phyloP scores from a whole-genome alignment of 805 yeast genomes.

The Alloascoidea hylecoeti region DNA sequence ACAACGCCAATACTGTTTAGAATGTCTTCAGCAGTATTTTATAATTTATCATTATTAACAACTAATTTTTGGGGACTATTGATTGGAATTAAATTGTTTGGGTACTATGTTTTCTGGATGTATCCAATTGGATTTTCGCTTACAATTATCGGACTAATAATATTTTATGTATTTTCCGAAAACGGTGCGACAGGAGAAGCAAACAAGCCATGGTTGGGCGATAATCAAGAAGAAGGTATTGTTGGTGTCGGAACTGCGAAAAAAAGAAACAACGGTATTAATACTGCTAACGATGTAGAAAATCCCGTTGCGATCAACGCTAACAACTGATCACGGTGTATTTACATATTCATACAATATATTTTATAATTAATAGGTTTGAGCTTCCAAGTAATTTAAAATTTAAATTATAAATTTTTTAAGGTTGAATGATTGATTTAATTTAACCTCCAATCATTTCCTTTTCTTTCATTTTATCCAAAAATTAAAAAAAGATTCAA shows the following conservation, averaged over 20 bases:
- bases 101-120: conserved; percentile 28
- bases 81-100: conserved; percentile 28
- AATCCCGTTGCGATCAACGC: no score
- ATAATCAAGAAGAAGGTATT: conserved; percentile 17
- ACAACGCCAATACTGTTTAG: conserved; percentile 28
- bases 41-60: conserved; percentile 26
- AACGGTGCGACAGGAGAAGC: conserved; percentile 21
- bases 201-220: conserved; percentile 26
- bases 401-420: no score
- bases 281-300: no score
- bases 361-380: no score
- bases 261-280: no score
- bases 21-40: conserved; percentile 30
- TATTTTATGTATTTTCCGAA: conserved; percentile 17
- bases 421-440: no score
- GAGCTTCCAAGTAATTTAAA: no score
- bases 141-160: conserved; percentile 23
- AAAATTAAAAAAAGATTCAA: no score
- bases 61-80: conserved; percentile 30
- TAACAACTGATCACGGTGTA: no score
- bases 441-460: no score
- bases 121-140: conserved; percentile 30
- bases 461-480: no score
- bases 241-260: conserved; percentile 19
- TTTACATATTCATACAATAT: no score